phyloP scores from a whole-genome alignment of 352 stramenopile genomes.

The Globisporangium echinulatum region DNA sequence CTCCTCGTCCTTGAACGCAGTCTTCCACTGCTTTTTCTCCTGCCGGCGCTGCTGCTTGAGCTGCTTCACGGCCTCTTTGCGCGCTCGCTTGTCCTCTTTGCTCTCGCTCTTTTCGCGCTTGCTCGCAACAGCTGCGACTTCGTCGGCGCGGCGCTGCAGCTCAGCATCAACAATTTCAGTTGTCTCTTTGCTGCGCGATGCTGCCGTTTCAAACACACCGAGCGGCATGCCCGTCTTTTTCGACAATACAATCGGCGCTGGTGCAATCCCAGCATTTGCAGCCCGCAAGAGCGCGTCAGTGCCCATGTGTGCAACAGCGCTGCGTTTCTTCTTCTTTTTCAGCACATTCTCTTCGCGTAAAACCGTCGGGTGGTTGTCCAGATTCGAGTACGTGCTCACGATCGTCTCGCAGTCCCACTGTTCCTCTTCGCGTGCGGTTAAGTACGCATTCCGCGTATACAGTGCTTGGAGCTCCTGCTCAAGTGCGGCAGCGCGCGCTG shows the following conservation, averaged over 20 bases:
- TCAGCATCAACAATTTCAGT: too few species aligned
- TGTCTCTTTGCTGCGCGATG: not conserved
- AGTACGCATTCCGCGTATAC: constrained; percentile 57
- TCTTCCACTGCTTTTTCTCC: constrained; percentile 94
- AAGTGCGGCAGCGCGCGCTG: not conserved
- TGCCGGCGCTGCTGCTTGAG: constrained; percentile 86
- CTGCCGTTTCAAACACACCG: constrained; percentile 73
- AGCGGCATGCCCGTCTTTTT: constrained; percentile 95
- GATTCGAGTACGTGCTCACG: constrained; percentile 96
- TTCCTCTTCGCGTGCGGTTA: constrained; percentile 53
- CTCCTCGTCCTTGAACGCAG: constrained; percentile 92
- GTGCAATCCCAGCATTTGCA: constrained; percentile 5
- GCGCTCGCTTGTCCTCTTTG: constrained; percentile 88
- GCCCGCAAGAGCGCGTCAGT: constrained; percentile 15
- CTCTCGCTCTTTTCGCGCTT: constrained; percentile 78
- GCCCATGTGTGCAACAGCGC: constrained; percentile 12
- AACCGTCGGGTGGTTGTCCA: constrained; percentile 97
- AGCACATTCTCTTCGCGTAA: constrained; percentile 64
- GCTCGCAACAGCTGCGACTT: constrained; percentile 1
- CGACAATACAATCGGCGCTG: constrained; percentile 82
- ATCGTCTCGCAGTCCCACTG: constrained; percentile 98
- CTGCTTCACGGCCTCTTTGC: constrained; percentile 91
- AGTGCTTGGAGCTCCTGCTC: constrained; percentile 26
- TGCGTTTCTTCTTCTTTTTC: constrained; percentile 81
- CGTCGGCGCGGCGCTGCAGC: too few species aligned